Base-by-base conservation (phyloP, 2,329 filamentous ascomycete species). In the Simplicillium aogashimaense region DNA sequence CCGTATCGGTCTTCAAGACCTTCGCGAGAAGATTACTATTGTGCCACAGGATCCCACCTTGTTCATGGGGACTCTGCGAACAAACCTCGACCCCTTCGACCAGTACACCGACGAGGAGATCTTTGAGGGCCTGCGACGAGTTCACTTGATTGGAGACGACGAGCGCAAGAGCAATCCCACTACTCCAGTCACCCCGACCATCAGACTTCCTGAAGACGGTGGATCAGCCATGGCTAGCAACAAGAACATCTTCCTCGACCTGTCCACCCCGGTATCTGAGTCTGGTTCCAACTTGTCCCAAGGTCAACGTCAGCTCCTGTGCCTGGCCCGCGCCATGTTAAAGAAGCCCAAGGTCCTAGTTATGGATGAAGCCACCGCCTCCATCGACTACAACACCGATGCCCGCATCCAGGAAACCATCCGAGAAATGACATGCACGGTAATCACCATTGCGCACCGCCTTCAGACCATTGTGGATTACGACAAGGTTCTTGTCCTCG, bases 331-430 rank as follows among this genome's bases (percentile, higher is more conserved):
- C 41, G 92, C 92, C 0, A 78, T 98, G 50, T 81, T 98, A 47
- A 95, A 94, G 64, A 77, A 78, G 29, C 89, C 92, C 0, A 89
- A 85, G 48, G 88, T 98, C 2, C 70, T 98, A n/a, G 83, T 98
- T 55, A 97, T 98, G 92, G 92, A 98, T 61, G 92, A 98, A 67
- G 92, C 92, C 1, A 98, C 92, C 1, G 92, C 92, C 0, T 94
- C 86, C 0, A 97, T 98, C 54, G 92, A 98, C 64, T 97, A 97
- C 62, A 83, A 81, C 5, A 98, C 92, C 2, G 92, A 98, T 54
- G 74, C 82, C 37, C 95, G 95, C 66, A 97, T 98, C 50, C 92
- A 98, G 63, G 87, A 86, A 53, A 97, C 92, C 0, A 89, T 98
- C 45, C 83, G 88, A n/a, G 85, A 95, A 59, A 75, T 97, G 51